phyloP scores from a whole-genome alignment of 768 basidiomycete genomes.

The Mycena chlorophos region DNA sequence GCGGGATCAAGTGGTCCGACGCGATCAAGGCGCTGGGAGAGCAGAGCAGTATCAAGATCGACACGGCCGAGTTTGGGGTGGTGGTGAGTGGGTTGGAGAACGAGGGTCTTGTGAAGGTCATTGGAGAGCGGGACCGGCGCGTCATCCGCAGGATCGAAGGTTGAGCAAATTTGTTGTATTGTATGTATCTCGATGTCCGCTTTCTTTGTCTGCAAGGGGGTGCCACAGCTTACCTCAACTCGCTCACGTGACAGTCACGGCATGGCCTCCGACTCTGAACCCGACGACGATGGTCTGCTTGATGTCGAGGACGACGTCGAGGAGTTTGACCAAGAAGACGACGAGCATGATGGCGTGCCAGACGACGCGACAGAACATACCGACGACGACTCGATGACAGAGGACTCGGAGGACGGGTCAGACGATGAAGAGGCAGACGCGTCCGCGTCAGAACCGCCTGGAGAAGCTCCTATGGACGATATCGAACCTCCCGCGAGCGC shows the following conservation, averaged over 20 bases:
- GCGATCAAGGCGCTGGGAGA: conserved; percentile 75
- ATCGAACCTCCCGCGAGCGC: conserved; percentile 26
- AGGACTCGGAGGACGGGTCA: conserved; percentile 58
- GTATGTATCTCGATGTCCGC: conserved; percentile 3
- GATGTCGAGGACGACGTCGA: conserved; percentile 59
- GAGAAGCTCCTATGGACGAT: conserved; percentile 29
- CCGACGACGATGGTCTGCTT: conserved; percentile 58
- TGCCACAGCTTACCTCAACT: conserved; percentile 6
- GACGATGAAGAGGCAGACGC: conserved; percentile 50
- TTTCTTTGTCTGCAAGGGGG: background rate
- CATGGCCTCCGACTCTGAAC: conserved; percentile 67
- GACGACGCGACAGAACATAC: conserved; percentile 68
- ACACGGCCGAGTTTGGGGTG: conserved; percentile 77
- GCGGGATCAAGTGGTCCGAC: conserved; percentile 79
- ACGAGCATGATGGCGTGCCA: conserved; percentile 40
- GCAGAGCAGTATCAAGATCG: conserved; percentile 84
- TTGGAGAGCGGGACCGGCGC: conserved; percentile 84
- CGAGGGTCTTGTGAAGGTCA: conserved; percentile 83
- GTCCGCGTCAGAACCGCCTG: conserved; percentile 41
- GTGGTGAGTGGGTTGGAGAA: conserved; percentile 77
- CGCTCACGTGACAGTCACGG: background rate
- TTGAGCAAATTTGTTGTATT: conserved; percentile 13
- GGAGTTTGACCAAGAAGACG: conserved; percentile 57
- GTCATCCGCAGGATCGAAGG: conserved; percentile 71
- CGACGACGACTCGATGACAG: conserved; percentile 67